These are phyloP conservation scores for Saitozyma sp. DNA, from an alignment of 768 basidiomycete species.

Conservation along the genomic window DNA sequence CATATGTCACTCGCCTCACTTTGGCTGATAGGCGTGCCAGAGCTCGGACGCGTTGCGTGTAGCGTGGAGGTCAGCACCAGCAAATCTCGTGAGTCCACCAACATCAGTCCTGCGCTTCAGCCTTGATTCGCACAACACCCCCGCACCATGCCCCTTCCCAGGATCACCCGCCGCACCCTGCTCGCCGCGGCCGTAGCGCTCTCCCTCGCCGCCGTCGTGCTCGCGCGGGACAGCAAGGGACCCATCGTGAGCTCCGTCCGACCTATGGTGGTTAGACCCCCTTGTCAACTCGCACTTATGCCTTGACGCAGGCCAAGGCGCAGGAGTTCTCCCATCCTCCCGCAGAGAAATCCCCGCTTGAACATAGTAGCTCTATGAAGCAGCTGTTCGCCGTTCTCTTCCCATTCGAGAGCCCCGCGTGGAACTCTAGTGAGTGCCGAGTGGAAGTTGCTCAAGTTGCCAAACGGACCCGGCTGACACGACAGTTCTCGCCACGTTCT, in stretches of 20 bases:
- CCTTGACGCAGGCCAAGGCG: no score
- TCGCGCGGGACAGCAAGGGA: neutral
- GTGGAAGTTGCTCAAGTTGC: no score
- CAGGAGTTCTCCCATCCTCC: no score
- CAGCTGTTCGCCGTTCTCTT: conserved; percentile 77
- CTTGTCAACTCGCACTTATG: no score
- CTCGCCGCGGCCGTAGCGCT: neutral
- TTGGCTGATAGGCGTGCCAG: no score
- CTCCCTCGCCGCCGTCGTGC: neutral
- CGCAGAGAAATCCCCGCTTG: neutral
- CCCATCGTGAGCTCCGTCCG: conserved; percentile 3
- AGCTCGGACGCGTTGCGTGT: no score
- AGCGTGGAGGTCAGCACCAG: no score
- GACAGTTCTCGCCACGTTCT: conserved; percentile 81
- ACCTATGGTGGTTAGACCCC: no score
- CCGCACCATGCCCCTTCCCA: neutral
- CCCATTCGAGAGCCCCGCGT: conserved; percentile 78
- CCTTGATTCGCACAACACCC: neutral
- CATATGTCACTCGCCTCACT: no score
- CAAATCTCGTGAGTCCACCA: no score
- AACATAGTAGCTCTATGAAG: conserved; percentile 58
- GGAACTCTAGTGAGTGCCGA: conserved; percentile 67
- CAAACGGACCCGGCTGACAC: neutral
- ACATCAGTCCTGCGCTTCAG: neutral
- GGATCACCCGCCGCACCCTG: neutral